Percentiles rank a stretch among this genome's conserved stretches.
Conservation (phyloP, 2,329 filamentous ascomycete genomes). For the Colletotrichum sp. region DNA sequence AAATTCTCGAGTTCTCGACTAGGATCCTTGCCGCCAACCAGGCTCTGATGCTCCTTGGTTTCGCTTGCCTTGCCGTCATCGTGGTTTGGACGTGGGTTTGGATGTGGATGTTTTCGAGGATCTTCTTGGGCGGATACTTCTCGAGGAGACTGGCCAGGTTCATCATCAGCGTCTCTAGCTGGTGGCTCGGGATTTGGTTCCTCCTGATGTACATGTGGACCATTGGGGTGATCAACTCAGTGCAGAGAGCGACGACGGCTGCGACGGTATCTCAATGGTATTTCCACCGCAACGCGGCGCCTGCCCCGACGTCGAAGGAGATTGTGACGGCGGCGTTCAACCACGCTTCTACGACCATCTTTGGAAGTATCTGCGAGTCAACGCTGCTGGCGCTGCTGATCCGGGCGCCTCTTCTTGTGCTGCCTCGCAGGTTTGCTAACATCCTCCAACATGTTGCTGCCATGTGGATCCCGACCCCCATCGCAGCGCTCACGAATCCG, state of each 20-base stretch:
- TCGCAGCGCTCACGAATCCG: slow-evolving; percentile 87
- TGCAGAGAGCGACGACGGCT: slow-evolving; percentile 90
- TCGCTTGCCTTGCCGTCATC: slow-evolving; percentile 75
- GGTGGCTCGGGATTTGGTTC: slow-evolving; percentile 95
- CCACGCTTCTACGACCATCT: slow-evolving; percentile 85
- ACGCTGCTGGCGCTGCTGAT: slow-evolving; percentile 82
- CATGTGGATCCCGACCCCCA: slow-evolving; percentile 82
- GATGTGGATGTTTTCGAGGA: slow-evolving; percentile 94
- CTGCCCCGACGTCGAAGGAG: slow-evolving; percentile 77
- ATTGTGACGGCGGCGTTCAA: slow-evolving; percentile 83
- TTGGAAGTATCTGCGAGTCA: slow-evolving; percentile 90
- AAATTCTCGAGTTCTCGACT: slow-evolving; percentile 91
- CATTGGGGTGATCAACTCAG: slow-evolving; percentile 81
- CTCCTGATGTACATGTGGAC: slow-evolving; percentile 97
- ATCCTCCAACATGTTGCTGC: slow-evolving; percentile 77
- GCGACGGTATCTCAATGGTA: slow-evolving; percentile 99
- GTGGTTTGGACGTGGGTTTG: slow-evolving; percentile 94
- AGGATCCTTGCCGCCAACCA: slow-evolving; percentile 86
- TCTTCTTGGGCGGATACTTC: slow-evolving; percentile 92
- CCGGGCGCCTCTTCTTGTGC: slow-evolving; percentile 81
- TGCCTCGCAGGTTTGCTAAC: slow-evolving; percentile 72
- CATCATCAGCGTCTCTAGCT: slow-evolving; percentile 85
- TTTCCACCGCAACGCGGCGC: slow-evolving; percentile 87
- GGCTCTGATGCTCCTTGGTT: slow-evolving; percentile 82
- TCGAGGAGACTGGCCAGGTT: slow-evolving; percentile 68